Evolutionary conservation across 2,329 filamentous ascomycete species (phyloP).

Genomic region (Talaromyces funiculosus): DNA sequence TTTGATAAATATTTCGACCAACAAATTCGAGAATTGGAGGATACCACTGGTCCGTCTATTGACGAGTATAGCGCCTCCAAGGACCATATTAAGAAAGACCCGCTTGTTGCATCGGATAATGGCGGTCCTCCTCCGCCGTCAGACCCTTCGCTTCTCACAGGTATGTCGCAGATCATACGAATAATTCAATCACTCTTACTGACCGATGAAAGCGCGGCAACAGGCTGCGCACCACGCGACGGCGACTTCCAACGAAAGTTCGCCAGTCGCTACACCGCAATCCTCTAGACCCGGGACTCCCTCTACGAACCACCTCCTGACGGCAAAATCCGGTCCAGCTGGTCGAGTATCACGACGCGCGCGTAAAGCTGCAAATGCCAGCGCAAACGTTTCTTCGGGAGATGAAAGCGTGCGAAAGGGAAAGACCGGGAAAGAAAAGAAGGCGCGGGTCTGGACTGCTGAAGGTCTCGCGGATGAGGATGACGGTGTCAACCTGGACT

Average conservation of each 20-base stretch:
- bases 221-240: slow-evolving; percentile 37
- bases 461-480: slow-evolving; percentile 84
- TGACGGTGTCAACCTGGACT: slow-evolving; percentile 75
- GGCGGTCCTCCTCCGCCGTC: slow-evolving; percentile 48
- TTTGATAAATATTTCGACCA: slow-evolving; percentile 96
- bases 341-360: slow-evolving; percentile 75
- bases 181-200: slow-evolving; percentile 13
- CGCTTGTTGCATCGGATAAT: slow-evolving; percentile 44
- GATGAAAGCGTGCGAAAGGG: slow-evolving; percentile 68
- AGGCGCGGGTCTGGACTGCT: slow-evolving; percentile 85
- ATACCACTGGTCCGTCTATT: slow-evolving; percentile 29
- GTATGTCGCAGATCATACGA: slow-evolving; percentile 20
- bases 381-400: slow-evolving; percentile 61
- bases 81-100: slow-evolving; percentile 40
- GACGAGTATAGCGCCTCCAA: slow-evolving; percentile 36
- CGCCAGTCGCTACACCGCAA: slow-evolving; percentile 64
- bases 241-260: slow-evolving; percentile 59
- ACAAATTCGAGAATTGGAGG: slow-evolving; percentile 70
- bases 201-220: slow-evolving; percentile 34
- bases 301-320: slow-evolving; percentile 58
- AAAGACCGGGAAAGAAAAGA: slow-evolving; percentile 58
- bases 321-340: slow-evolving; percentile 67
- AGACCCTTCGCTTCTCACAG: slow-evolving; percentile 48
- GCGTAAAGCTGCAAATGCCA: slow-evolving; percentile 57
- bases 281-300: slow-evolving; percentile 77